Evolutionary conservation across 257 asterid species (phyloP), one percentile per base, ranked within the genome.

Genomic region (Apocynum venetum): DNA sequence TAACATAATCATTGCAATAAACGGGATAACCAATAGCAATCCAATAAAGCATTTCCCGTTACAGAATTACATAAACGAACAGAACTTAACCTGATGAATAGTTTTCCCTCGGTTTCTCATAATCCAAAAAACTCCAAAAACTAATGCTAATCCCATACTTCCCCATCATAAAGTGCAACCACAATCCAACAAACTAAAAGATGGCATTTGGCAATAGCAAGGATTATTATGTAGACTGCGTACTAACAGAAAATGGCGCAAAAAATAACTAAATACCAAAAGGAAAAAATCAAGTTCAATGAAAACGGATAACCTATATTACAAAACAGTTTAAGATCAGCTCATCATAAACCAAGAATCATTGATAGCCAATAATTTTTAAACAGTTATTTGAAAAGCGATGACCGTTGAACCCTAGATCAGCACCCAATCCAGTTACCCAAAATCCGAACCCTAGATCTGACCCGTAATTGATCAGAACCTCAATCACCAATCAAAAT

Each of bases 371-470:
- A 6, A 53, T 47, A 71, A 59, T 70, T 8, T n/a, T 38, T 47
- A 19, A 65, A 36, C 14, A 15, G 13, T n/a, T 43, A 52, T n/a
- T 13, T 4, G 25, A 75, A 77, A 49, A 31, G 8, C 52, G 5
- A 48, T 1, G 40, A 25, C 56, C 0, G 47, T 43, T 41, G 31
- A 55, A 55, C 48, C 79, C 67, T 49, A 47, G 86, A 87, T 87
- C 87, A 72, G 69, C 80, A 76, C 41, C 60, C 75, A 78, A 11
- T 36, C 47, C 72, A 80, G 52, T 11, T 43, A 68, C 59, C 64
- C 46, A 66, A 77, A 63, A 75, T 67, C 70, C 75, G 76, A 80
- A 81, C 84, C 88, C 83, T 65, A 83, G 90, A 89, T 86, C 91
- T 51, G 83, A 64, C 72, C 71, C 76, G 52, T 49, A 80, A 73